These are phyloP conservation scores for Fusarium sp. DNA, from an alignment of 2,329 filamentous ascomycete species.

Conservation along the genomic window DNA sequence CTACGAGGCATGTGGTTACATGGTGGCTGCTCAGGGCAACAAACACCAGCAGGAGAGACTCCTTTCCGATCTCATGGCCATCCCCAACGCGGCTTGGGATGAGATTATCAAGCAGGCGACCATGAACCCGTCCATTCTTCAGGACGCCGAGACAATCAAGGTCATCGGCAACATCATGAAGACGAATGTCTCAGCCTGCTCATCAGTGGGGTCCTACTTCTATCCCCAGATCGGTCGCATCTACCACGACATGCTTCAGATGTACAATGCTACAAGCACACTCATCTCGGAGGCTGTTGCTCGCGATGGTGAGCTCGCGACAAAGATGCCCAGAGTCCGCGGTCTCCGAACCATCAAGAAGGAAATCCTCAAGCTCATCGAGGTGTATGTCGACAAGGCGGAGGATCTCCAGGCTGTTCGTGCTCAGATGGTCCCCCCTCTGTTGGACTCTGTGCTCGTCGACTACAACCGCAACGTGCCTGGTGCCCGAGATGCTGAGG, in stretches of 20 bases:
- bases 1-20: constrained; percentile 98
- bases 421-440: constrained; percentile 92
- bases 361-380: constrained; percentile 97
- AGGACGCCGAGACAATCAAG: constrained; percentile 96
- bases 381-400: constrained; percentile 97
- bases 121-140: constrained; percentile 84
- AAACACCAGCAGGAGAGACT: constrained; percentile 93
- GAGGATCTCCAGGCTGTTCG: constrained; percentile 96
- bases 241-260: constrained; percentile 98
- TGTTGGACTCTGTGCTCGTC: constrained; percentile 91
- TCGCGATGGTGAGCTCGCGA: constrained; percentile 91
- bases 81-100: constrained; percentile 96
- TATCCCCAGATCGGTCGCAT: constrained; percentile 98
- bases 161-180: constrained; percentile 99
- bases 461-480: constrained; percentile 98
- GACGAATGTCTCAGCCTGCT: constrained; percentile 98
- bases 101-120: constrained; percentile 91
- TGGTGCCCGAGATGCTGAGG: constrained; percentile 94
- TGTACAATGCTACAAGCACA: constrained; percentile 97
- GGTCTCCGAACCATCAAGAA: constrained; percentile 98
- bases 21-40: constrained; percentile 98
- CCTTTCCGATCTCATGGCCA: constrained; percentile 90
- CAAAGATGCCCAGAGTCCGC: constrained; percentile 96
- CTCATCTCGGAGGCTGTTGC: constrained; percentile 94
- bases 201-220: constrained; percentile 96